Percentiles rank a stretch among this genome's conserved stretches.
These are phyloP conservation scores for Solanum sparsipilum DNA, from an alignment of 257 asterid species.

Conservation along the genomic window DNA sequence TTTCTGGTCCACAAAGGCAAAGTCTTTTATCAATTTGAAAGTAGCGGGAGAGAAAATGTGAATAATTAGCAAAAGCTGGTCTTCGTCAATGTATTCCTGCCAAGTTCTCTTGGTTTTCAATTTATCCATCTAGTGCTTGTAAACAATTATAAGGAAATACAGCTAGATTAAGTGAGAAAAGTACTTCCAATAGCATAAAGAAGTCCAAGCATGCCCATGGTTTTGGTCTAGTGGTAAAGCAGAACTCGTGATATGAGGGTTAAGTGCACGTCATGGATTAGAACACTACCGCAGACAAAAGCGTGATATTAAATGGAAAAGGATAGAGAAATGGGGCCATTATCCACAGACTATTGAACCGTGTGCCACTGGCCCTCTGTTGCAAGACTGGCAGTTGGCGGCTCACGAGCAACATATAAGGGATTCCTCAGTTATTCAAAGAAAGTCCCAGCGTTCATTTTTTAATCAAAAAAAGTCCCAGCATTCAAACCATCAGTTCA, in stretches of 20 bases:
- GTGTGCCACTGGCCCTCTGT: not conserved
- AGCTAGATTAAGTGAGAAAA: not conserved
- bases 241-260: not conserved
- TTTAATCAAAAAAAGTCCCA: not conserved
- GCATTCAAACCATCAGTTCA: not conserved
- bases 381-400: not conserved
- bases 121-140: not conserved
- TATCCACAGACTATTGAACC: not conserved
- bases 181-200: not conserved
- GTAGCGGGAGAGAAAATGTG: not conserved
- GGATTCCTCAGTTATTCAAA: not conserved
- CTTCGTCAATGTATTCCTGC: not conserved
- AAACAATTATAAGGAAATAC: not conserved
- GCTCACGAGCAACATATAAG: not conserved
- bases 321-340: not conserved
- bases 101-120: not conserved
- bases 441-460: not conserved
- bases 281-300: not conserved
- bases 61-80: not conserved
- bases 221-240: not conserved
- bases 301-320: not conserved
- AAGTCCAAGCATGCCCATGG: not conserved
- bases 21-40: not conserved
- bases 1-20: not conserved
- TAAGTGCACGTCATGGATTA: not conserved